phyloP scores from a whole-genome alignment of 1,284 basidiomycete genomes.

The Volvariella volvacea region DNA sequence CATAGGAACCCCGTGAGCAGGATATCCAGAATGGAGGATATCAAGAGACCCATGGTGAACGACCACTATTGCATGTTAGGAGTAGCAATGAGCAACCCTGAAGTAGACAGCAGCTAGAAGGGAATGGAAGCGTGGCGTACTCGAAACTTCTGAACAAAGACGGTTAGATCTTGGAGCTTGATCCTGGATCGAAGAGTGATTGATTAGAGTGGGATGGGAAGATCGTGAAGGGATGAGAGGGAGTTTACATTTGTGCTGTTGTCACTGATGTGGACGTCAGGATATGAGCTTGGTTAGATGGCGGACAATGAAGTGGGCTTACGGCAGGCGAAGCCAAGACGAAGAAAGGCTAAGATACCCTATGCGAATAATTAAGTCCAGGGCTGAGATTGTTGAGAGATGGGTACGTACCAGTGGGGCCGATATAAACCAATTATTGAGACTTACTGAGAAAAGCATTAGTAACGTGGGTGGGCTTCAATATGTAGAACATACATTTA shows the following conservation, averaged over 20 bases:
- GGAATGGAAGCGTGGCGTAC: conserved; percentile 17
- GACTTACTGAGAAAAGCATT: conserved; percentile 25
- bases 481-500: conserved; percentile 23
- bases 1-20: conserved; percentile 40
- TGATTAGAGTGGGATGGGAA: neutral
- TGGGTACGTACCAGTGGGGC: conserved; percentile 26
- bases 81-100: too few species aligned
- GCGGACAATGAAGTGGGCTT: conserved; percentile 7
- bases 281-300: neutral
- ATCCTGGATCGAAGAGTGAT: conserved; percentile 21
- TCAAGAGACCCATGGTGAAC: conserved; percentile 42
- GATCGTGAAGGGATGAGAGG: neutral
- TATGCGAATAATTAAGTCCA: conserved; percentile 9
- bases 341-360: conserved; percentile 21
- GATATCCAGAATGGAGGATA: conserved; percentile 41
- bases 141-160: conserved; percentile 20
- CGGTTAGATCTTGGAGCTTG: conserved; percentile 18
- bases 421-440: conserved; percentile 28
- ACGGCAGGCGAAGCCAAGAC: conserved; percentile 22
- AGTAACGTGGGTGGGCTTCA: neutral
- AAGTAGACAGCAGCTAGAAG: too few species aligned
- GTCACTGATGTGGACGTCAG: conserved; percentile 16
- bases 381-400: neutral
- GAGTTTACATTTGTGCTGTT: conserved; percentile 22
- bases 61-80: conserved; percentile 36